Evolutionary conservation across 495 filamentous ascomycete species (phyloP).

Genomic region (Platismatia glauca): DNA sequence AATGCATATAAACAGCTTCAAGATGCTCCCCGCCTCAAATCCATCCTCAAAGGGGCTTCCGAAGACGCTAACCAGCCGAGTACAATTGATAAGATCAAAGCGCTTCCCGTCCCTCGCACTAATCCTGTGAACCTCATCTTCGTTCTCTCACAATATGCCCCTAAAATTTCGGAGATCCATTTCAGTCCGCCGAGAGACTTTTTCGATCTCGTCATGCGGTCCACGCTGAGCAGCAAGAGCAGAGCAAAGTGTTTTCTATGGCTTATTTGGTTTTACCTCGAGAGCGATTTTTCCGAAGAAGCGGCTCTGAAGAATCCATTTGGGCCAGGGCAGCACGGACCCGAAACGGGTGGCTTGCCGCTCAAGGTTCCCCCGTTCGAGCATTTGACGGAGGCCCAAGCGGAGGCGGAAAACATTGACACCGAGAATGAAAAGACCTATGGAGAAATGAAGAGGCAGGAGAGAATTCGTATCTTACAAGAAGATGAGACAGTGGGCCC

Average conservation of each 20-base stretch:
- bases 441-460: slow-evolving; percentile 73
- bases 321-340: slow-evolving; percentile 54
- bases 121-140: slow-evolving; percentile 98
- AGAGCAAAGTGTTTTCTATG: slow-evolving; percentile 87
- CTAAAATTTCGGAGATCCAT: slow-evolving; percentile 85
- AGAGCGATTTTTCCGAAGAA: slow-evolving; percentile 82
- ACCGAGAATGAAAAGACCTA: slow-evolving; percentile 76
- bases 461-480: slow-evolving; percentile 68
- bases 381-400: slow-evolving; percentile 65
- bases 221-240: slow-evolving; percentile 69
- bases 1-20: slow-evolving; percentile 97
- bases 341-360: slow-evolving; percentile 52
- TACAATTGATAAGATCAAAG: slow-evolving; percentile 74
- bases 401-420: slow-evolving; percentile 81
- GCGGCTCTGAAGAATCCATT: slow-evolving; percentile 84
- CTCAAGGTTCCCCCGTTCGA: slow-evolving; percentile 78
- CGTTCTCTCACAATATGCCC: slow-evolving; percentile 81
- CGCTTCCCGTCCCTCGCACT: slow-evolving; percentile 61
- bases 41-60: slow-evolving; percentile 92
- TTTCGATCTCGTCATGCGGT: slow-evolving; percentile 91
- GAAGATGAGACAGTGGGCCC: slow-evolving; percentile 54
- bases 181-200: slow-evolving; percentile 83
- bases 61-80: slow-evolving; percentile 86
- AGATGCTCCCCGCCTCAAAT: slow-evolving; percentile 91
- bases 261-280: slow-evolving; percentile 99